Percentiles rank a stretch among this genome's conserved stretches.
These are phyloP conservation scores for Aspergillus eucalypticola DNA, from an alignment of 2,329 filamentous ascomycete genomes.

Conservation along the genomic window DNA sequence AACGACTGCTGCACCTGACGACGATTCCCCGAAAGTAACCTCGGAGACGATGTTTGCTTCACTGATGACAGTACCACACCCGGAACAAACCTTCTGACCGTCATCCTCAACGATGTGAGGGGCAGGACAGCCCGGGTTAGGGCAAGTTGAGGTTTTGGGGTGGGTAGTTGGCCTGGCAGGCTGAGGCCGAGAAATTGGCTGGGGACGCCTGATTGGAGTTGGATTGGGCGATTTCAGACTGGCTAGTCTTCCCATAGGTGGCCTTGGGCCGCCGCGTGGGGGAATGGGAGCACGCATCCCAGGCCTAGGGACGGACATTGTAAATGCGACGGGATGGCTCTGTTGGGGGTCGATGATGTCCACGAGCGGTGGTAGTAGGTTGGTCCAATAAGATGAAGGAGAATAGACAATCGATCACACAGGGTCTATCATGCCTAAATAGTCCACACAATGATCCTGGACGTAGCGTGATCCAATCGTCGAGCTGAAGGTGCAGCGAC, in stretches of 20 bases:
- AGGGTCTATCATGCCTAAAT: background rate
- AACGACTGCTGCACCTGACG: slow-evolving; percentile 81
- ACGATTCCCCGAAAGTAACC: slow-evolving; percentile 84
- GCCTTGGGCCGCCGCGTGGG: slow-evolving; percentile 26
- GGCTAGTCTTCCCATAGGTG: slow-evolving; percentile 41
- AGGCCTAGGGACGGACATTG: slow-evolving; percentile 37
- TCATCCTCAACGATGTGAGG: slow-evolving; percentile 50
- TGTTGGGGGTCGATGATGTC: background rate
- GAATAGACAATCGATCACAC: background rate
- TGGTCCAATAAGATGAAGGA: background rate
- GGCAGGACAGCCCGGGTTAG: slow-evolving; percentile 48
- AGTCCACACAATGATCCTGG: background rate
- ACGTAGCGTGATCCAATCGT: background rate
- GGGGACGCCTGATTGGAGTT: slow-evolving; percentile 42
- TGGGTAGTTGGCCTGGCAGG: slow-evolving; percentile 36
- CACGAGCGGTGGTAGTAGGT: background rate
- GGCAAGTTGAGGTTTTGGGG: slow-evolving; percentile 44
- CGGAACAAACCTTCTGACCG: slow-evolving; percentile 65
- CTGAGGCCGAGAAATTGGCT: slow-evolving; percentile 33
- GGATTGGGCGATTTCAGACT: slow-evolving; percentile 42
- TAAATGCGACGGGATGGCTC: background rate
- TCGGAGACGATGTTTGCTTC: slow-evolving; percentile 90
- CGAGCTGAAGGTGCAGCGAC: background rate
- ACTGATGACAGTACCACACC: slow-evolving; percentile 80
- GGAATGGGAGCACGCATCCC: slow-evolving; percentile 36